Evolutionary conservation across 1,284 basidiomycete species (phyloP).

Genomic region (Agroathelia rolfsii): DNA sequence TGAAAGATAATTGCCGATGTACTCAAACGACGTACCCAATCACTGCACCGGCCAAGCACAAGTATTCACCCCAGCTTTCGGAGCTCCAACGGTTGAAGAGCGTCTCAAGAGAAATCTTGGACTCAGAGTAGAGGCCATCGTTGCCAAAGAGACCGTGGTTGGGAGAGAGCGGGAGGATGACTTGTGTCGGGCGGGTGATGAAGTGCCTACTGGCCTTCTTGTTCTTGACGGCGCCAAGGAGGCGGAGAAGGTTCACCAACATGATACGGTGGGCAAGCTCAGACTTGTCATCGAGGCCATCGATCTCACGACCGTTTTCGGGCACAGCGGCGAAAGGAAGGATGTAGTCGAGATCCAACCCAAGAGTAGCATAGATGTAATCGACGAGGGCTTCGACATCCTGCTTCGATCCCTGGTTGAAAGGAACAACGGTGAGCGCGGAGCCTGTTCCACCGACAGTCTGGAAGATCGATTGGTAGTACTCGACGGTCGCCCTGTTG

Average conservation of each 20-base stretch:
- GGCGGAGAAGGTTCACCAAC: constrained; percentile 88
- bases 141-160: constrained; percentile 98
- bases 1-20: no score
- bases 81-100: constrained; percentile 96
- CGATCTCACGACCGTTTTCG: constrained; percentile 97
- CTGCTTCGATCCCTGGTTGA: constrained; percentile 97
- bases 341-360: constrained; percentile 96
- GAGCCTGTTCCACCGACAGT: constrained; percentile 91
- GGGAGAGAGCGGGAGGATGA: constrained; percentile 93
- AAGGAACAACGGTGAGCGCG: constrained; percentile 93
- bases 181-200: constrained; percentile 95
- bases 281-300: constrained; percentile 92
- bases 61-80: constrained; percentile 99
- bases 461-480: constrained; percentile 98
- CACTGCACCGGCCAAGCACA: constrained; percentile 95
- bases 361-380: constrained; percentile 93
- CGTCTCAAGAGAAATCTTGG: constrained; percentile 96
- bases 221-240: constrained; percentile 93
- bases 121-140: constrained; percentile 96
- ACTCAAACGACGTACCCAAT: constrained; percentile 64
- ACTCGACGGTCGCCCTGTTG: constrained; percentile 90
- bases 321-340: constrained; percentile 97
- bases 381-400: constrained; percentile 96
- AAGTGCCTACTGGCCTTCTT: constrained; percentile 97
- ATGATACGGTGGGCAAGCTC: constrained; percentile 98